phyloP scores from a whole-genome alignment of 768 basidiomycete species.

The Tricholoma furcatifolium region DNA sequence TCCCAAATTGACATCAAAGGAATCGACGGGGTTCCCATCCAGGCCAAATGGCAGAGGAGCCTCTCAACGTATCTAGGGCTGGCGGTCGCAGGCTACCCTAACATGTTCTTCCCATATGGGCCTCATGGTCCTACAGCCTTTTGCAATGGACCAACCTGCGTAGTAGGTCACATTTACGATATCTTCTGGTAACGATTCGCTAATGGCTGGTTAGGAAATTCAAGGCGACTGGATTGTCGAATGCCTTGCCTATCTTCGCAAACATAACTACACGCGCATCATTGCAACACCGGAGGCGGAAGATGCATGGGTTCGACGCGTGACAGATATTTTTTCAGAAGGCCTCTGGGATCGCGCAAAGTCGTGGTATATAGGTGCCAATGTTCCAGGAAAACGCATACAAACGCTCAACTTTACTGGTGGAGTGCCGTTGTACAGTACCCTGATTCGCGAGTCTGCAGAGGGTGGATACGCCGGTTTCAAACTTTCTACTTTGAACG shows the following conservation, averaged over 20 bases:
- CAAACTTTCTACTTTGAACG: neutral
- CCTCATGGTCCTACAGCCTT: conserved; percentile 26
- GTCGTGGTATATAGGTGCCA: conserved; percentile 26
- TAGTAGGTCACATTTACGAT: conserved; percentile 13
- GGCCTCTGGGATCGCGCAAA: conserved; percentile 19
- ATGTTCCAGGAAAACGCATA: conserved; percentile 23
- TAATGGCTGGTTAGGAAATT: conserved; percentile 15
- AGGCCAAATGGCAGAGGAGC: conserved; percentile 22
- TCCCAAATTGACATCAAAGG: conserved; percentile 20
- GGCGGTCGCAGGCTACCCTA: conserved; percentile 19
- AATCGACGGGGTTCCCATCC: conserved; percentile 15
- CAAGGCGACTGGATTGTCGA: conserved; percentile 25
- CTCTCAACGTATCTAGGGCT: conserved; percentile 24
- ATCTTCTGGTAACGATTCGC: neutral
- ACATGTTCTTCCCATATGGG: conserved; percentile 26
- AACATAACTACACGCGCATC: conserved; percentile 13
- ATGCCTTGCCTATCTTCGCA: conserved; percentile 17
- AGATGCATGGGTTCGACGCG: conserved; percentile 9
- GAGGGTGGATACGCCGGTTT: conserved; percentile 19
- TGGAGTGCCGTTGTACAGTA: conserved; percentile 19
- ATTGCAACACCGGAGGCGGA: conserved; percentile 13
- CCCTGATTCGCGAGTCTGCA: conserved; percentile 16
- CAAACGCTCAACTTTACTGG: conserved; percentile 24
- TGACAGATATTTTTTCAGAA: conserved; percentile 12
- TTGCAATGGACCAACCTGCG: conserved; percentile 24